These are phyloP conservation scores for Elaeis oleifera DNA, from an alignment of 202 grass and related monocot genomes.

Conservation along the genomic window DNA sequence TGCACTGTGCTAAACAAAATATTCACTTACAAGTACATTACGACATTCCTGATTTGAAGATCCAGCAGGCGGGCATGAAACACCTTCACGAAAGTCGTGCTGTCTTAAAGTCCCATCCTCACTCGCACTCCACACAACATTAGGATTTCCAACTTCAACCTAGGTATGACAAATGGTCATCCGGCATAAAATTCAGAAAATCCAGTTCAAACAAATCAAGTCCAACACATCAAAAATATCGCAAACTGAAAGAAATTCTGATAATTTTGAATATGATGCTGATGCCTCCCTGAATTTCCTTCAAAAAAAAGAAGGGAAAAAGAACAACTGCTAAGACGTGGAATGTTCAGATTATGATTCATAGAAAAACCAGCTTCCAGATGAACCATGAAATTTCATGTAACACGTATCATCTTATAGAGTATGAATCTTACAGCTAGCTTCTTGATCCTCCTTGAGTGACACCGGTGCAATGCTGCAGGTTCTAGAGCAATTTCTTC, in stretches of 20 bases:
- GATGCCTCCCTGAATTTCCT: too few relatives aligned
- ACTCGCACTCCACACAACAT: constrained; percentile 91
- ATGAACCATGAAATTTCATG: too few relatives aligned
- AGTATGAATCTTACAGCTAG: constrained; percentile 64
- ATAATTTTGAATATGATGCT: too few relatives aligned
- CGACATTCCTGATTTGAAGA: constrained; percentile 79
- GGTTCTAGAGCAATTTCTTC: constrained; percentile 67
- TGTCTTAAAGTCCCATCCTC: constrained; percentile 97
- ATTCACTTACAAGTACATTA: constrained; percentile 69
- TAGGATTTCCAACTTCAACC: constrained; percentile 91
- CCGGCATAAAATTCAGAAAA: background rate
- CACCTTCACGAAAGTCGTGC: constrained; percentile 81
- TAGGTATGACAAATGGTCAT: constrained; percentile 23
- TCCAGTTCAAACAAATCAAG: background rate
- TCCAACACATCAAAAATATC: background rate
- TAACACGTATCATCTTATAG: background rate
- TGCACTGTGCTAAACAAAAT: too few relatives aligned
- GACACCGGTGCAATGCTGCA: constrained; percentile 67
- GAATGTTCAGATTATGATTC: too few relatives aligned
- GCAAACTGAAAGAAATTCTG: background rate
- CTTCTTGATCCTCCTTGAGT: constrained; percentile 89
- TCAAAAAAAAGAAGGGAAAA: too few relatives aligned
- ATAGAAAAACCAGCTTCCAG: too few relatives aligned
- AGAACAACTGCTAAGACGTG: too few relatives aligned
- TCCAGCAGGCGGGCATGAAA: constrained; percentile 70